These are phyloP conservation scores for Lentinula guzmanii DNA, from an alignment of 768 basidiomycete genomes.

Conservation along the genomic window DNA sequence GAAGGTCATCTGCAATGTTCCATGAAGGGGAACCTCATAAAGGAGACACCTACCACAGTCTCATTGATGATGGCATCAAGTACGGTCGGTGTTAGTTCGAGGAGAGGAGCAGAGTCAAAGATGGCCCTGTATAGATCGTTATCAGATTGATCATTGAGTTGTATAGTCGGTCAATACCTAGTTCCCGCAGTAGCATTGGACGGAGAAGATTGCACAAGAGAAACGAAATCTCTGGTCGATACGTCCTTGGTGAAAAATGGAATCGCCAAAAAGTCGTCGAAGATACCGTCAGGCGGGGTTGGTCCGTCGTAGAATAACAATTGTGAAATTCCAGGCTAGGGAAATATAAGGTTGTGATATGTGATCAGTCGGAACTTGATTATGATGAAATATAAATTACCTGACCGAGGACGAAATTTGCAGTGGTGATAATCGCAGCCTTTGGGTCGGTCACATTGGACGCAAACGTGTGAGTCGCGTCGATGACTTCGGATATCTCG, in stretches of 20 bases:
- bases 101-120: slow-evolving; percentile 27
- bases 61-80: slow-evolving; percentile 24
- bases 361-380: too few relatives aligned
- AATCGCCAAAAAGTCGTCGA: slow-evolving; percentile 30
- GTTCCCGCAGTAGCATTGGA: slow-evolving; percentile 17
- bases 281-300: slow-evolving; percentile 26
- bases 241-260: slow-evolving; percentile 21
- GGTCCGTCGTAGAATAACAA: slow-evolving; percentile 41
- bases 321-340: slow-evolving; percentile 12
- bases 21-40: background rate
- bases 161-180: slow-evolving; percentile 15
- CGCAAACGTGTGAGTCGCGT: slow-evolving; percentile 35
- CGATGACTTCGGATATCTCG: slow-evolving; percentile 15
- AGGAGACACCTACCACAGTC: slow-evolving; percentile 17
- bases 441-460: slow-evolving; percentile 42
- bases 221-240: slow-evolving; percentile 21
- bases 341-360: background rate
- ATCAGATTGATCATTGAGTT: background rate
- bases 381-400: slow-evolving; percentile 19
- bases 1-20: background rate
- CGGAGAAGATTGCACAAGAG: slow-evolving; percentile 21
- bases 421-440: slow-evolving; percentile 42
- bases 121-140: slow-evolving; percentile 15
- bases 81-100: slow-evolving; percentile 14
- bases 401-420: slow-evolving; percentile 26